phyloP scores from a whole-genome alignment of 108 stramenopile species.

The Stephanodiscus triporus region DNA sequence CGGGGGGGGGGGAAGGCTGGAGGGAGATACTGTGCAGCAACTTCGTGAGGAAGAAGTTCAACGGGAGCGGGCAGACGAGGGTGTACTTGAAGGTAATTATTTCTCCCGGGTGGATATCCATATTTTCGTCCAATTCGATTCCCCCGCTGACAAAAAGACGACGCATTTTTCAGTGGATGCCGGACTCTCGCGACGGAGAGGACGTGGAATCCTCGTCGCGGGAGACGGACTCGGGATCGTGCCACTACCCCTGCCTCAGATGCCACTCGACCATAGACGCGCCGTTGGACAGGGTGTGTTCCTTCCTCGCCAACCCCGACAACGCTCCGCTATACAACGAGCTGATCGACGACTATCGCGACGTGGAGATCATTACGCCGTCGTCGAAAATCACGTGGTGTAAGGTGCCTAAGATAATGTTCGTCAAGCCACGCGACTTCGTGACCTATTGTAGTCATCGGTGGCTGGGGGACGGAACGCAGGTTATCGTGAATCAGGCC shows the following conservation, averaged over 20 bases:
- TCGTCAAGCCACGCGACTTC: slow-evolving; percentile 83
- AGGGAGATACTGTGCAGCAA: slow-evolving; percentile 70
- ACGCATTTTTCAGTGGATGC: slow-evolving; percentile 66
- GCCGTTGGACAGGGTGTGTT: slow-evolving; percentile 79
- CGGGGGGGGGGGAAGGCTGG: slow-evolving; percentile 59
- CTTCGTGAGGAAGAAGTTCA: slow-evolving; percentile 61
- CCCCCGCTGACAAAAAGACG: neutral
- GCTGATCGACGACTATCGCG: slow-evolving; percentile 63
- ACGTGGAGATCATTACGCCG: slow-evolving; percentile 57
- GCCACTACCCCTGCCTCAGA: slow-evolving; percentile 79
- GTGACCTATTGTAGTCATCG: slow-evolving; percentile 86
- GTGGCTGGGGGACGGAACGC: slow-evolving; percentile 81
- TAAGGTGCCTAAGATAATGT: slow-evolving; percentile 78
- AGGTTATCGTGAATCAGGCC: slow-evolving; percentile 87
- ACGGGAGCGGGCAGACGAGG: slow-evolving; percentile 58
- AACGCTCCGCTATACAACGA: slow-evolving; percentile 78
- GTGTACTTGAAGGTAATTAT: slow-evolving; percentile 75
- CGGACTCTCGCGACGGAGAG: slow-evolving; percentile 68
- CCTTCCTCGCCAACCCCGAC: slow-evolving; percentile 66
- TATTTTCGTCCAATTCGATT: neutral
- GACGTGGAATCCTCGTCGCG: slow-evolving; percentile 22
- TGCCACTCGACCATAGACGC: slow-evolving; percentile 78
- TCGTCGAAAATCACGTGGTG: slow-evolving; percentile 82
- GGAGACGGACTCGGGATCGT: neutral
- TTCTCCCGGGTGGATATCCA: no score